Percentiles rank a stretch among this genome's conserved stretches.
phyloP scores from a whole-genome alignment of 768 basidiomycete species.

The Pilatotrama ljubarskyi region DNA sequence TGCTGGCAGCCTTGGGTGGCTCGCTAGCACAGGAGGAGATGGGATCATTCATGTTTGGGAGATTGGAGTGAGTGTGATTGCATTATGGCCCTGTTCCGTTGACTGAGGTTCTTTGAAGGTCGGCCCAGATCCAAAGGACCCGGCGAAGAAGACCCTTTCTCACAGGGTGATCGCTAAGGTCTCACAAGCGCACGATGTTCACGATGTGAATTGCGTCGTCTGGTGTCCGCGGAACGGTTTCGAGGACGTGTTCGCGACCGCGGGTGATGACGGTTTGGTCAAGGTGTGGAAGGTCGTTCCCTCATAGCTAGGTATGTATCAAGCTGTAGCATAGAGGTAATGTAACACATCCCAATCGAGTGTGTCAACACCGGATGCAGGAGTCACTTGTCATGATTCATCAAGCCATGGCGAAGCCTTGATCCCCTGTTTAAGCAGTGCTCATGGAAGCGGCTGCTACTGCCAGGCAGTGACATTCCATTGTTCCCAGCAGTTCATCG shows the following conservation, averaged over 20 bases:
- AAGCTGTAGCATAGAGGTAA: neutral
- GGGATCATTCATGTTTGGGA: constrained; percentile 84
- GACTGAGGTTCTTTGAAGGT: constrained; percentile 16
- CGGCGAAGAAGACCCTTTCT: constrained; percentile 32
- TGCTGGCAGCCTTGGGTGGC: constrained; percentile 61
- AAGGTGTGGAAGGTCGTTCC: constrained; percentile 69
- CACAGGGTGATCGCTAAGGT: constrained; percentile 54
- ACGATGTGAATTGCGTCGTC: constrained; percentile 80
- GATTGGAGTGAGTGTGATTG: constrained; percentile 36
- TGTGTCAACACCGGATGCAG: neutral
- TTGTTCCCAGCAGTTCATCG: no score
- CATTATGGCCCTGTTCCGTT: neutral
- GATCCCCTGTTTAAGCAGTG: no score
- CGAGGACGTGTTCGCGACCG: constrained; percentile 71
- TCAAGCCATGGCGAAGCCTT: neutral
- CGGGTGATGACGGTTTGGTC: constrained; percentile 82
- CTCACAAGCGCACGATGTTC: constrained; percentile 72
- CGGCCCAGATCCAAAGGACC: constrained; percentile 4
- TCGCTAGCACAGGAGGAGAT: constrained; percentile 86
- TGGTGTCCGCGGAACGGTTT: constrained; percentile 78
- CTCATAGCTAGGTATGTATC: neutral
- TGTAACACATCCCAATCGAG: neutral
- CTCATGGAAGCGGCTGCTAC: no score
- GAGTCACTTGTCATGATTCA: neutral
- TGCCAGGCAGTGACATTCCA: no score